Evolutionary conservation across 2,329 filamentous ascomycete genomes (phyloP), one percentile per base, ranked within the genome.

Genomic region (Cercospora sp.): DNA sequence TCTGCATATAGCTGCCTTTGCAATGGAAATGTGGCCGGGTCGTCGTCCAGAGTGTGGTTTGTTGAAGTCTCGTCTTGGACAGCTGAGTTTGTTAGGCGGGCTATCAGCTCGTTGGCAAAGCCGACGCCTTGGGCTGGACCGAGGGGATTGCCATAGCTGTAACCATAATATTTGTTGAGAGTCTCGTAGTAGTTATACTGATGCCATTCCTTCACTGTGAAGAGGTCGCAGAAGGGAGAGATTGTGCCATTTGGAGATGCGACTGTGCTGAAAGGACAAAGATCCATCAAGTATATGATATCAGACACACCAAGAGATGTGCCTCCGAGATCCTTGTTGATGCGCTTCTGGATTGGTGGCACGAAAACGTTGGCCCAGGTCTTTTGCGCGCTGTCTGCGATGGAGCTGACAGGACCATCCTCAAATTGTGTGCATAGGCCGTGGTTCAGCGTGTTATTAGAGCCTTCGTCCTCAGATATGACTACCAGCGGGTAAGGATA

Each of bases 231-330:
- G 80, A 97, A 96, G 0, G 83, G 81, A 0, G 92, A 93, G 9
- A 90, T 78, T 4, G 76, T 77, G 18, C 80, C 84, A 4, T 82
- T 85, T 2, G 85, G 80, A 5, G 87, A 83, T 8, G 90, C 88
- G n/a, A 97, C 88, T 0, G 92, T 94, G 73, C 90, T 86, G 80
- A 93, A 97, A 0, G 94, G 90, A 75, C 94, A 97, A 69, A 97
- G 83, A 74, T 97, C 93, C 93, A 97, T 97, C 37, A 97, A 78
- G 66, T 85, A 86, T 66, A 93, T 82, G 0, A 89, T 87, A 37
- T 94, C 89, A 1, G 81, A 75, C 12, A 83, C 76, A 2, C 85
- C 87, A 51, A 97, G 78, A 69, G 90, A 88, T 5, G 87, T 89
- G 2, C 91, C 90, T 0, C 85, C 85, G 0, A 97, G 83, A 69